These are phyloP conservation scores for Neofusicoccum kwambonambiense DNA, from an alignment of 2,329 filamentous ascomycete species.

Conservation along the genomic window DNA sequence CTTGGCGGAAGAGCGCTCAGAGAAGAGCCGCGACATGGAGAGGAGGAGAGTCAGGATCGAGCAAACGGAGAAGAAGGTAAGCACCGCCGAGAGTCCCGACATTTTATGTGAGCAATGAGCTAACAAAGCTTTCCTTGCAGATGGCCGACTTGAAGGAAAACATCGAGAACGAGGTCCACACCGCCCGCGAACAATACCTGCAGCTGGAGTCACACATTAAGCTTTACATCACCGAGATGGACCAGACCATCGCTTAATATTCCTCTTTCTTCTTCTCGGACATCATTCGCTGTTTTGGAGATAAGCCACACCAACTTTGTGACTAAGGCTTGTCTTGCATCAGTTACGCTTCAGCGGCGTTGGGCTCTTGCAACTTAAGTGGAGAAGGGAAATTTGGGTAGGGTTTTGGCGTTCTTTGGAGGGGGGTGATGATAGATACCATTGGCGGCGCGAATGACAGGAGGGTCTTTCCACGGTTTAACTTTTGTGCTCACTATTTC, in stretches of 20 bases:
- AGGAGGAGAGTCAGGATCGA: conserved; percentile 89
- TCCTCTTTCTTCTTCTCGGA: background rate
- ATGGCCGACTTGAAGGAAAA: conserved; percentile 98
- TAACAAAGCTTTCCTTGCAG: conserved; percentile 45
- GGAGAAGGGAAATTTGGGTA: background rate
- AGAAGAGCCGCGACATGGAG: conserved; percentile 91
- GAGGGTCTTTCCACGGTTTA: too few relatives aligned
- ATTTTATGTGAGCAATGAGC: background rate
- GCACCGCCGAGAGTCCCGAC: conserved; percentile 22
- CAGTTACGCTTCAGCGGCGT: background rate
- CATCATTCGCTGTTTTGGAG: background rate
- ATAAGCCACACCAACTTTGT: background rate
- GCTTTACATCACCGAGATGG: conserved; percentile 98
- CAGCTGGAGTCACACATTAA: conserved; percentile 98
- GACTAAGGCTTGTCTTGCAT: background rate
- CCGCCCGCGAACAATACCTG: conserved; percentile 88
- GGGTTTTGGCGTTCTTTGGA: background rate
- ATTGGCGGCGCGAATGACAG: background rate
- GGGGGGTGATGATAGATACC: background rate
- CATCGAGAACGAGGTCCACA: conserved; percentile 90
- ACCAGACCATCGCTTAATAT: conserved; percentile 67
- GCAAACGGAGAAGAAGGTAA: conserved; percentile 96
- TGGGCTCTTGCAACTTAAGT: background rate
- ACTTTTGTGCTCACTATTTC: background rate
- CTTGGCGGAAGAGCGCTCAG: conserved; percentile 78